Evolutionary conservation across 148 eudicot genomes (phyloP).

Genomic region (Vaccinium vitisidaea): DNA sequence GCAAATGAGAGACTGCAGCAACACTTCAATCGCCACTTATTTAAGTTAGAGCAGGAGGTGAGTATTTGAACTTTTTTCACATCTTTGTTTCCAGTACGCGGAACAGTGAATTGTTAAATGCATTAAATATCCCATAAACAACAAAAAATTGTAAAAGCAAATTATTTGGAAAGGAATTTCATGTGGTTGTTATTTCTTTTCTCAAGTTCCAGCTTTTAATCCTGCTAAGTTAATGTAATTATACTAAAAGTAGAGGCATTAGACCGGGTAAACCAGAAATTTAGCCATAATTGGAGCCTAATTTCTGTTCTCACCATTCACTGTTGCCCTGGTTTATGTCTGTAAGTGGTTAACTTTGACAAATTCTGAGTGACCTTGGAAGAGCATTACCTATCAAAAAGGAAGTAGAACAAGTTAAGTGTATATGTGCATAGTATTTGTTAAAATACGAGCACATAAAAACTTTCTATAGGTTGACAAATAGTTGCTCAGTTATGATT

Average conservation of each 20-base stretch:
- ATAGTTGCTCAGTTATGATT: background rate
- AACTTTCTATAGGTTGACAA: background rate
- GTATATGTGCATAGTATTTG: too few species aligned
- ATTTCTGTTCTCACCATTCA: background rate
- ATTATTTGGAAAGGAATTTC: background rate
- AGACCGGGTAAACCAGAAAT: background rate
- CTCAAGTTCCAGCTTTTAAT: background rate
- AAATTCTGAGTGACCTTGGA: too few species aligned
- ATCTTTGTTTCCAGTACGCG: background rate
- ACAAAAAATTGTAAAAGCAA: background rate
- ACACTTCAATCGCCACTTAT: conserved; percentile 92
- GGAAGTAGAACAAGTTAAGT: too few species aligned
- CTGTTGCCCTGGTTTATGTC: background rate
- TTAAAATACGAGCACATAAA: background rate
- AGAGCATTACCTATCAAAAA: too few species aligned
- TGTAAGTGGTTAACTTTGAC: background rate
- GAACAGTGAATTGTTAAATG: background rate
- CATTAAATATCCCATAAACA: background rate
- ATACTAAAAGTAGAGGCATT: background rate
- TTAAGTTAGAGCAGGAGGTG: conserved; percentile 97
- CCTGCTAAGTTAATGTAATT: background rate
- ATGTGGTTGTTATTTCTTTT: background rate
- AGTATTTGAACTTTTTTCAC: background rate
- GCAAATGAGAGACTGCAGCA: conserved; percentile 98
- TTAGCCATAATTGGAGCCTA: background rate